Base-by-base conservation (phyloP, 176 grass and related monocot genomes). In the Dactylis glomerata region DNA sequence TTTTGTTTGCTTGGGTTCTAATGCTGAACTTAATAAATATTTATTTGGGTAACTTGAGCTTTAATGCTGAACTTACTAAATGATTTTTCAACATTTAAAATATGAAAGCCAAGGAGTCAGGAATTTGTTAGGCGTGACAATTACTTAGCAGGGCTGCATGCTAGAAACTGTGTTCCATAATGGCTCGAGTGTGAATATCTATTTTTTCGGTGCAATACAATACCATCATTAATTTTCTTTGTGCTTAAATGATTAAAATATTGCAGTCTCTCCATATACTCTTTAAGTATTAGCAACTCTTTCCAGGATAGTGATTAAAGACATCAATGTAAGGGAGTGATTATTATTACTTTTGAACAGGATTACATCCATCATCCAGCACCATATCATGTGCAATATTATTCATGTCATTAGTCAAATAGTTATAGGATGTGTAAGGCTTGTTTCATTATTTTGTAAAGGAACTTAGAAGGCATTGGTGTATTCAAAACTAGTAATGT, bases 361-460 rank as follows among this genome's bases (percentile, higher is more conserved):
- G 59, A 58, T 68, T 83, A 20, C 73, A 83, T 63, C 32, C 58
- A 76, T 84, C 49, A 79, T 55, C 46, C 38, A 59, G 59, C 80
- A 59, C 37, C 61, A 22, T 84, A 76, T 87, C 81, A 75, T 73
- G 34, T 69, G 49, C 26, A 81, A 51, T 5, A 75, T 87, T 81
- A 59, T 84, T 87, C 84, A 68, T 85, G 41, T 81, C 19, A 23
- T 65, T 61, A 84, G 68, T 76, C 81, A 80, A 81, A 75, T 82
- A 75, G 38, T 50, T 68, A 75, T 63, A 80, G 31, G 59, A 33
- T 52, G 57, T 90, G 56, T 80, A 81, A 50, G 37, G 30, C 71
- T 71, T 76, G 8, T 67, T 84, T 84, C 81, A 45, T 70, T 84
- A 79, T 80, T 91, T 28, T 84, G 31, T 70, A 84, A 75, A 84